A percentile compares a stretch with the other conserved stretches of the same genome.
Evolutionary conservation across 805 yeast species (phyloP).

Genomic region (Cyberlindnera suaveolens): DNA sequence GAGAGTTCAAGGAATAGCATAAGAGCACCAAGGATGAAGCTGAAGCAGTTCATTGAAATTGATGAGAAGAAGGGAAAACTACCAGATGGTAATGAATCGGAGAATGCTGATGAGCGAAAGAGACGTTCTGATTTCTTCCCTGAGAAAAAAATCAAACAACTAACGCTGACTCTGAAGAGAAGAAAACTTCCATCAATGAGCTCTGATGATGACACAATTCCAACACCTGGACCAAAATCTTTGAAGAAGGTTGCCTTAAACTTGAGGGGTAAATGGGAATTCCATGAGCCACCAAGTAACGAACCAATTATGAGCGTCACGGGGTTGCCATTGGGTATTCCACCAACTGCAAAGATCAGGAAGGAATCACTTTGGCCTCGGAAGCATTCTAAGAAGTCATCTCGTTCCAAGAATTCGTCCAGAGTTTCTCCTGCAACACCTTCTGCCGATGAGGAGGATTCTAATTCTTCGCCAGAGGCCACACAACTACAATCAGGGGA

Average conservation of each 20-base stretch:
- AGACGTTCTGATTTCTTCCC: too few species aligned
- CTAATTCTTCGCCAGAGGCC: conserved; percentile 3
- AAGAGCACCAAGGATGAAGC: too few species aligned
- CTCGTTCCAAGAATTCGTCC: conserved; percentile 9
- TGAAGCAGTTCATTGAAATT: background rate
- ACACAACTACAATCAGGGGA: conserved; percentile 1
- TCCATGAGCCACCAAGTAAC: conserved; percentile 22
- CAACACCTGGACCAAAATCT: too few species aligned
- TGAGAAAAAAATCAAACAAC: too few species aligned
- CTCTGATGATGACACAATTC: too few species aligned
- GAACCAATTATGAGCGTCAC: conserved; percentile 55
- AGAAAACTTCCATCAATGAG: too few species aligned
- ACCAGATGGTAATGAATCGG: background rate
- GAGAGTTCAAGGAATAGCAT: too few species aligned
- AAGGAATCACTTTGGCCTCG: conserved; percentile 50
- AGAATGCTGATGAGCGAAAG: background rate
- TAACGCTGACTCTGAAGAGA: too few species aligned
- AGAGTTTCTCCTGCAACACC: conserved; percentile 13
- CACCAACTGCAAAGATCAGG: conserved; percentile 55
- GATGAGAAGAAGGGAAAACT: background rate
- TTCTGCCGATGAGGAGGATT: conserved; percentile 1
- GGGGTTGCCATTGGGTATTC: conserved; percentile 67
- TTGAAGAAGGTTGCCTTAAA: too few species aligned
- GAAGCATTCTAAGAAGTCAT: conserved; percentile 24
- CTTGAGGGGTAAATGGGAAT: too few species aligned